These are phyloP conservation scores for Amanita rubescens DNA, from an alignment of 768 basidiomycete species.

Conservation along the genomic window DNA sequence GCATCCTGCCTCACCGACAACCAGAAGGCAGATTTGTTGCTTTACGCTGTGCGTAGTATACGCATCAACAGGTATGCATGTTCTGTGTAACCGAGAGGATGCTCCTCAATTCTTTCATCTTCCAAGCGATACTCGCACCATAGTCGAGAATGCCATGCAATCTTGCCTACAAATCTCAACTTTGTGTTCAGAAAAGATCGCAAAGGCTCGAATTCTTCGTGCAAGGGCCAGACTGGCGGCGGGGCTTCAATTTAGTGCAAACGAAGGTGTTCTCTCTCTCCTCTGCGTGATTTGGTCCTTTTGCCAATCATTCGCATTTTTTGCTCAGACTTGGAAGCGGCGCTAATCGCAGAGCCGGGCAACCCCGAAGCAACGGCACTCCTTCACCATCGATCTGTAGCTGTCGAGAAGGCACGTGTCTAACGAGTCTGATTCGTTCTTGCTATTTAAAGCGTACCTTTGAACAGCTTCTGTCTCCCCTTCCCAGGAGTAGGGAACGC, in stretches of 20 bases:
- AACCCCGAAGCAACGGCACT: slow-evolving; percentile 62
- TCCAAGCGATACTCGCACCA: slow-evolving; percentile 45
- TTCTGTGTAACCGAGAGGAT: slow-evolving; percentile 9
- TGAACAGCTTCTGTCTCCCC: slow-evolving; percentile 29
- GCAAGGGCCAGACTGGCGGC: slow-evolving; percentile 59
- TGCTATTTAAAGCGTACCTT: not conserved
- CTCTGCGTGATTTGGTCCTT: not conserved
- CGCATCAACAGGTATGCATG: slow-evolving; percentile 55
- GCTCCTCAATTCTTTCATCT: not conserved
- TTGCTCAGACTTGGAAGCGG: slow-evolving; percentile 56
- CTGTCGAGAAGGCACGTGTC: slow-evolving; percentile 47
- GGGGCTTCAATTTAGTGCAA: slow-evolving; percentile 52
- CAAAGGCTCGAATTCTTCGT: slow-evolving; percentile 56
- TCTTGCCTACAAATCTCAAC: slow-evolving; percentile 56
- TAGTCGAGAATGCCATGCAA: slow-evolving; percentile 70
- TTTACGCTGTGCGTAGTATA: slow-evolving; percentile 80
- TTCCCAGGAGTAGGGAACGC: slow-evolving; percentile 39
- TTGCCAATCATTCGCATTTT: slow-evolving; percentile 1
- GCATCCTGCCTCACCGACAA: slow-evolving; percentile 48
- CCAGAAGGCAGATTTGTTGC: slow-evolving; percentile 62
- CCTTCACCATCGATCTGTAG: slow-evolving; percentile 46
- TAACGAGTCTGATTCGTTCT: not conserved
- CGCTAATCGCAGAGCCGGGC: slow-evolving; percentile 55
- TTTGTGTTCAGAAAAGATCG: slow-evolving; percentile 41
- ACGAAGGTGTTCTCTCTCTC: slow-evolving; percentile 43